Percentiles rank a stretch among this genome's conserved stretches.
Evolutionary conservation across 2,329 filamentous ascomycete species (phyloP).

Genomic region (Cyphellophora attinorum): DNA sequence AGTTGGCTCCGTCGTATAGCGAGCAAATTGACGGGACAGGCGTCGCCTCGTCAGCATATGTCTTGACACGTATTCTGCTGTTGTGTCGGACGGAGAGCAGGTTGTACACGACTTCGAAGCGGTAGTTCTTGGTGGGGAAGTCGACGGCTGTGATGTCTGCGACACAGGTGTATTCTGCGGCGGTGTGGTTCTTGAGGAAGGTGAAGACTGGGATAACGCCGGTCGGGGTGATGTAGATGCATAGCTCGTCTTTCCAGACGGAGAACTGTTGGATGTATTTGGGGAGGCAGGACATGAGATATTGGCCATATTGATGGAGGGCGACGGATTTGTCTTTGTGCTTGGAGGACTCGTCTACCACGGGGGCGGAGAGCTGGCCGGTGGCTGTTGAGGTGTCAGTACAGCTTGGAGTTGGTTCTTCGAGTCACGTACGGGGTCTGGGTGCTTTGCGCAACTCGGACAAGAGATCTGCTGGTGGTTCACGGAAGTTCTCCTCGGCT

Average conservation of each 20-base stretch:
- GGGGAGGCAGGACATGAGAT: conserved; percentile 90
- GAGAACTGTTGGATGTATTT: conserved; percentile 99
- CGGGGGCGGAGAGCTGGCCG: conserved; percentile 62
- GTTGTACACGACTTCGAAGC: conserved; percentile 98
- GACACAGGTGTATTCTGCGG: conserved; percentile 91
- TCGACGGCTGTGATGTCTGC: conserved; percentile 90
- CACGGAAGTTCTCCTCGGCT: conserved; percentile 9
- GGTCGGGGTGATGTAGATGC: conserved; percentile 79
- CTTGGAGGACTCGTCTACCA: conserved; percentile 90
- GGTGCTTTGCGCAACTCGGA: conserved; percentile 58
- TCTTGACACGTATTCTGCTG: conserved; percentile 94
- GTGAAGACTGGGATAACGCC: conserved; percentile 85
- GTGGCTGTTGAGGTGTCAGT: conserved; percentile 24
- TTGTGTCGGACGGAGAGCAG: conserved; percentile 93
- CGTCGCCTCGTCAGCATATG: conserved; percentile 91
- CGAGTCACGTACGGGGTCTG: conserved; percentile 34
- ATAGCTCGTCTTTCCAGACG: conserved; percentile 98
- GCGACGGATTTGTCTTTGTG: conserved; percentile 77
- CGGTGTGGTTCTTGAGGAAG: conserved; percentile 96
- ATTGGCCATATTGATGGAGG: conserved; percentile 90
- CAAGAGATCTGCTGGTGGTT: conserved; percentile 46
- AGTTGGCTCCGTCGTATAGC: conserved; percentile 91
- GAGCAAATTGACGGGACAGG: conserved; percentile 81
- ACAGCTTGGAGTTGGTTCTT: conserved; percentile 3
- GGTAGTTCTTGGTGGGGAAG: conserved; percentile 88